These are phyloP conservation scores for Coemansia sp. DNA, from an alignment of 192 early-diverging fungal genomes.

Conservation along the genomic window DNA sequence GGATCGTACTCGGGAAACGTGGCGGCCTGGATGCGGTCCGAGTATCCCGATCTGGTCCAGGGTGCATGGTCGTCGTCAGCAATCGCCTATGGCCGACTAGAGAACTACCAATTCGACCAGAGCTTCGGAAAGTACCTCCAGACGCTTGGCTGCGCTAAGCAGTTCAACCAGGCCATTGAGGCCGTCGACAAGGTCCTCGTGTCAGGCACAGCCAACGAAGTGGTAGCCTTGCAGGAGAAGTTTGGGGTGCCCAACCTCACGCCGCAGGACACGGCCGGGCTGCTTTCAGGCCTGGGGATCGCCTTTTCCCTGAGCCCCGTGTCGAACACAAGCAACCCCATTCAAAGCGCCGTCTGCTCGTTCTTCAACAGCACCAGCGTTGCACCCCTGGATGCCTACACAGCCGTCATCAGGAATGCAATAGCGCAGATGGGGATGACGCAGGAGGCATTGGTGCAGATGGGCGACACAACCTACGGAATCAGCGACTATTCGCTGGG, in stretches of 20 bases:
- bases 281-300: conserved; percentile 17
- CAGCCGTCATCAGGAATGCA: conserved; percentile 14
- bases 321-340: background rate
- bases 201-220: conserved; percentile 1
- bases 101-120: conserved; percentile 58
- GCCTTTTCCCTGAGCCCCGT: conserved; percentile 20
- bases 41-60: conserved; percentile 57
- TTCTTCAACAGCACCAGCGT: conserved; percentile 12
- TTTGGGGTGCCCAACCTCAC: conserved; percentile 30
- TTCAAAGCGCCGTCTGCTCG: conserved; percentile 17
- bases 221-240: conserved; percentile 7
- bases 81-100: conserved; percentile 54
- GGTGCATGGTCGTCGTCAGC: conserved; percentile 66
- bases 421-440: conserved; percentile 12
- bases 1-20: conserved; percentile 69
- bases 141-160: conserved; percentile 25
- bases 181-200: conserved; percentile 43
- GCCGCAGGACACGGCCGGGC: conserved; percentile 19
- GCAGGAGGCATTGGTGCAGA: conserved; percentile 13
- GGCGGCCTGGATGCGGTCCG: conserved; percentile 67
- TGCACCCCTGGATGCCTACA: conserved; percentile 10
- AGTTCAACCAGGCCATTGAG: conserved; percentile 20
- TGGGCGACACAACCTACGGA: conserved; percentile 29
- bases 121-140: conserved; percentile 30
- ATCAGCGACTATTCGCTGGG: conserved; percentile 28